Percentiles rank a stretch among this genome's conserved stretches.
Evolutionary conservation across 768 basidiomycete species (phyloP).

Genomic region (Tephrocybe rancida): DNA sequence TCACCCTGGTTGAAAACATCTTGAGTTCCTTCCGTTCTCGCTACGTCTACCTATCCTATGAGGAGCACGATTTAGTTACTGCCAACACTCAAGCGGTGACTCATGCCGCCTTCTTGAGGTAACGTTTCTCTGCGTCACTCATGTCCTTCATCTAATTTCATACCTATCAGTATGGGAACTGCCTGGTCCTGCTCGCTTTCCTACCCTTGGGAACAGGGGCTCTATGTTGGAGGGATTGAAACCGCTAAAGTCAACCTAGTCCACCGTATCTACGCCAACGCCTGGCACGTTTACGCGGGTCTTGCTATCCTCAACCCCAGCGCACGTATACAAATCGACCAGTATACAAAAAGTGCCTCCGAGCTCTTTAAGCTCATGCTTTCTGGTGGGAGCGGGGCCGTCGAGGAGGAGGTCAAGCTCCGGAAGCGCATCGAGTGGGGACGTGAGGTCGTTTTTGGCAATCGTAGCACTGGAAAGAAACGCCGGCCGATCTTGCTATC

Average conservation of each 20-base stretch:
- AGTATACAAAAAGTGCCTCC: slow-evolving; percentile 82
- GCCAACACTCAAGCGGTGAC: slow-evolving; percentile 99
- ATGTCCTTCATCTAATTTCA: background rate
- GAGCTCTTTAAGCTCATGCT: slow-evolving; percentile 98
- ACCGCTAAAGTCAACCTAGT: slow-evolving; percentile 98
- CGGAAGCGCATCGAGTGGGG: slow-evolving; percentile 75
- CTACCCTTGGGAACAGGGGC: slow-evolving; percentile 96
- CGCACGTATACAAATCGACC: slow-evolving; percentile 86
- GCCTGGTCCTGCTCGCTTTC: slow-evolving; percentile 80
- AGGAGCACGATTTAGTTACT: slow-evolving; percentile 94
- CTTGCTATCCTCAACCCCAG: slow-evolving; percentile 97
- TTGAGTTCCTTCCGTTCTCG: slow-evolving; percentile 80
- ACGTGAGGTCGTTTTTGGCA: slow-evolving; percentile 75
- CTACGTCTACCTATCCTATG: slow-evolving; percentile 92
- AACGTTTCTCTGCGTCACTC: slow-evolving; percentile 12
- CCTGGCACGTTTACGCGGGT: slow-evolving; percentile 99
- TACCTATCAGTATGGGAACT: slow-evolving; percentile 84
- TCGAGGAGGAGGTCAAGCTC: slow-evolving; percentile 47
- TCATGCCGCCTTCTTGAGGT: slow-evolving; percentile 97
- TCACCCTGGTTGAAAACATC: slow-evolving; percentile 79
- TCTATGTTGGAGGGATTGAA: slow-evolving; percentile 96
- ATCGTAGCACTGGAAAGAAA: slow-evolving; percentile 27
- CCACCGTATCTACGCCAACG: slow-evolving; percentile 93
- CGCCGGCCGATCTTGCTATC: slow-evolving; percentile 77
- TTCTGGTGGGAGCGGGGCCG: slow-evolving; percentile 42